phyloP scores from a whole-genome alignment of 768 basidiomycete species.

The Rickenella mellea region DNA sequence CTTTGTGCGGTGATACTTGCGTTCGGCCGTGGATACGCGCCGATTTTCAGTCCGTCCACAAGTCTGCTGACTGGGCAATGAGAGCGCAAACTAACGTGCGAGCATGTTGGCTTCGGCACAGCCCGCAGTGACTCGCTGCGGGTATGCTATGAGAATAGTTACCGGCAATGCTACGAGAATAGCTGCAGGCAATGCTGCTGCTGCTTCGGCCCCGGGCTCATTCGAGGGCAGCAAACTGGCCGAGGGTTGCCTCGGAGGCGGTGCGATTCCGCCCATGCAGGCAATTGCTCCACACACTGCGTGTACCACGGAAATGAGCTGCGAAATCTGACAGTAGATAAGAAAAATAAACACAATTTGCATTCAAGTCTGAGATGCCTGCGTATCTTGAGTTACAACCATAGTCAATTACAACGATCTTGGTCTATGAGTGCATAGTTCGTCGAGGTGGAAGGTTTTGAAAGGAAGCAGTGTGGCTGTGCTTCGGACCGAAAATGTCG shows the following conservation, averaged over 20 bases:
- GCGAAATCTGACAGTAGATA: background rate
- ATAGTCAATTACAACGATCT: conserved; percentile 60
- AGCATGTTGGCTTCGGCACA: conserved; percentile 27
- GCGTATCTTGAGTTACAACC: conserved; percentile 68
- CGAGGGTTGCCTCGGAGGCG: no score
- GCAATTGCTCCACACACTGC: conserved; percentile 36
- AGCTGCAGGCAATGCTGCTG: conserved; percentile 52
- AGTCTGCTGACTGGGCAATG: conserved; percentile 91
- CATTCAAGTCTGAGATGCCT: conserved; percentile 49
- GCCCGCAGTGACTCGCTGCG: conserved; percentile 16
- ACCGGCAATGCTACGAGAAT: conserved; percentile 36
- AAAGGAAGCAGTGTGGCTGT: no score
- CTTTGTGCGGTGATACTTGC: conserved; percentile 79
- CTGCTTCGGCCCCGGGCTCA: conserved; percentile 69
- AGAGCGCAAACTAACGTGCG: conserved; percentile 74
- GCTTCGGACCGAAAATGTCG: no score
- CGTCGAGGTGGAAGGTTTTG: conserved; percentile 68
- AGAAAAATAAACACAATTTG: conserved; percentile 44
- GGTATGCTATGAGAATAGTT: conserved; percentile 3
- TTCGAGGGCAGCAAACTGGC: no score
- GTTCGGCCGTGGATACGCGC: conserved; percentile 85
- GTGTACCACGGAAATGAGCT: background rate
- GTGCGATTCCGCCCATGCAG: conserved; percentile 68
- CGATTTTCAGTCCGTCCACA: conserved; percentile 88
- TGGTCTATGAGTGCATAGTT: conserved; percentile 74